These are phyloP conservation scores for Xylaria sp. DNA, from an alignment of 2,329 filamentous ascomycete genomes.

Conservation along the genomic window DNA sequence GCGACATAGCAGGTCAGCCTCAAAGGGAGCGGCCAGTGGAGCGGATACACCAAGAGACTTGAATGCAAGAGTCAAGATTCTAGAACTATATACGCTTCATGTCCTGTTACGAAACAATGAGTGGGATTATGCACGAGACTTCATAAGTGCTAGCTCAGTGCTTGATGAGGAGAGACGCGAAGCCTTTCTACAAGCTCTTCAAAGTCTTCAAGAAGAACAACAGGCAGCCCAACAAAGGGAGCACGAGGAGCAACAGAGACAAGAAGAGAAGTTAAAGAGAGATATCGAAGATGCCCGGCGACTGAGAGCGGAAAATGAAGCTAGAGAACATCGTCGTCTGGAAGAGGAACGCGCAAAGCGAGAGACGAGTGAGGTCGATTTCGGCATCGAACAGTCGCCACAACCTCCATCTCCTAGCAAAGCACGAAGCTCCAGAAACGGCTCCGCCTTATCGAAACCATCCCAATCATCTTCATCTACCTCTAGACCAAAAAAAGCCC, in stretches of 20 bases:
- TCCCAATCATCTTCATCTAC: slow-evolving; percentile 47
- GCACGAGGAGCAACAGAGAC: slow-evolving; percentile 66
- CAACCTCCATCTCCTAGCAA: slow-evolving; percentile 53
- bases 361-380: slow-evolving; percentile 72
- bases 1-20: slow-evolving; percentile 53
- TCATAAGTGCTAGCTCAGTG: slow-evolving; percentile 86
- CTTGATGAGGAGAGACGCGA: slow-evolving; percentile 93
- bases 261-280: slow-evolving; percentile 66
- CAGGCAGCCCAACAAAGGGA: slow-evolving; percentile 75
- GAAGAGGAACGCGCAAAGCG: slow-evolving; percentile 64
- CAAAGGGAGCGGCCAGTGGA: slow-evolving; percentile 65
- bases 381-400: slow-evolving; percentile 70
- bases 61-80: slow-evolving; percentile 85
- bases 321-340: slow-evolving; percentile 62
- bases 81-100: slow-evolving; percentile 95
- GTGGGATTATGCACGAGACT: slow-evolving; percentile 95
- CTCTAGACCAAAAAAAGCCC: slow-evolving; percentile 48
- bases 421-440: slow-evolving; percentile 48
- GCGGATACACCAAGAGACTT: slow-evolving; percentile 87
- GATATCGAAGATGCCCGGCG: slow-evolving; percentile 68
- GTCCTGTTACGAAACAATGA: slow-evolving; percentile 93
- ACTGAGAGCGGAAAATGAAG: slow-evolving; percentile 68
- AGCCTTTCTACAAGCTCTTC: slow-evolving; percentile 85
- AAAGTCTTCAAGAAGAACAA: slow-evolving; percentile 86
- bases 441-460: slow-evolving; percentile 49